These are phyloP conservation scores for Hypoxylon trugodes DNA, from an alignment of 495 filamentous ascomycete species.

Conservation along the genomic window DNA sequence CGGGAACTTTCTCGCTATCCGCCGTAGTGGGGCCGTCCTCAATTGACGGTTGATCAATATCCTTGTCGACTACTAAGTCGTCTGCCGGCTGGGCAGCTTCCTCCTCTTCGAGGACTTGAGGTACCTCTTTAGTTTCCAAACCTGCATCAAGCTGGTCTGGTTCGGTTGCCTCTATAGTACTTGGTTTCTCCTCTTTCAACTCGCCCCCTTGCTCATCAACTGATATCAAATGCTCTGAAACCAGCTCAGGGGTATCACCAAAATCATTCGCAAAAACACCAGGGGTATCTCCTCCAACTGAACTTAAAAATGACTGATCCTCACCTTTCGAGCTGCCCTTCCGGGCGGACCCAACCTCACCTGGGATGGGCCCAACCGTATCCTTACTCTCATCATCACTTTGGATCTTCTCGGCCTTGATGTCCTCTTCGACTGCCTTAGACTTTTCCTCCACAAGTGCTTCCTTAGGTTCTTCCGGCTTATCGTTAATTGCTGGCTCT, in stretches of 20 bases:
- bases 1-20: too few relatives aligned
- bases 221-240: conserved; percentile 22
- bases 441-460: conserved; percentile 8
- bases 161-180: not conserved
- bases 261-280: conserved; percentile 37
- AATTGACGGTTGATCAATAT: too few relatives aligned
- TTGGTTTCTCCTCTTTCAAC: conserved; percentile 6
- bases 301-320: conserved; percentile 42
- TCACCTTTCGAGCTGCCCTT: conserved; percentile 52
- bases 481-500: conserved; percentile 3
- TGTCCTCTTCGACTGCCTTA: conserved; percentile 5
- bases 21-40: too few relatives aligned
- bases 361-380: conserved; percentile 46
- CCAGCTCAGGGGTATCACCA: conserved; percentile 35
- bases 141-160: not conserved
- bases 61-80: too few relatives aligned
- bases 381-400: conserved; percentile 49
- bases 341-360: conserved; percentile 44
- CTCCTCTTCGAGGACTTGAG: conserved; percentile 8
- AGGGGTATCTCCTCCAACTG: conserved; percentile 47
- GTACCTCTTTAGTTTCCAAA: not conserved
- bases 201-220: conserved; percentile 5
- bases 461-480: conserved; percentile 22
- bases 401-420: conserved; percentile 15
- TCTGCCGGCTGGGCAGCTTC: too few relatives aligned